Base-by-base conservation (phyloP, 2,329 filamentous ascomycete genomes). In the Aspergillus carbonarius region DNA sequence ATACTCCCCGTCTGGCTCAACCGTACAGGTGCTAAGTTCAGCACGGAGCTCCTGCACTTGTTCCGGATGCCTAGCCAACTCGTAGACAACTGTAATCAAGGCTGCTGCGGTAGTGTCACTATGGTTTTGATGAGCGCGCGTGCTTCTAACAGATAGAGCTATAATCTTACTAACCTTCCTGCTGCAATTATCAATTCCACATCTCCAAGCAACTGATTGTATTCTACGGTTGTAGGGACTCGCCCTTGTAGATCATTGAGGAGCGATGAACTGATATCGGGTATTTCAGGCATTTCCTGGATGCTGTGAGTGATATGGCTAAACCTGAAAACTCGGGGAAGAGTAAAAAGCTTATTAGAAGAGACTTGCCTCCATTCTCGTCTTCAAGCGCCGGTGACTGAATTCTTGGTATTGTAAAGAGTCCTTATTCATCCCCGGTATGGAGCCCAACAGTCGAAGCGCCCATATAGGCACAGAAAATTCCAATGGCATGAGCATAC, bases 101-200 rank as follows among this genome's bases (percentile, higher is more conserved):
- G 51, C 35, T n/a, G 44, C 39, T 4, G 56, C 56, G 4, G 56
- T 58, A 15, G 56, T 58, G 39, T 58, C 56, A 42, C 56, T 58
- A 17, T 42, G 2, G 17, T 42, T 23, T 23, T 32, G 27, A 25
- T 47, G 44, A 47, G 23, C n/a, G n/a, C 10, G 5, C 7, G 37
- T 0, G 0, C 9, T 27, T 1, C 10, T 13, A 17, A 1, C 9
- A 17, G 25, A 13, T 25, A 27, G 4, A 1, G 8, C 7, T 2
- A 18, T 13, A 25, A 8, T 7, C 9, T 13, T 32, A n/a, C 44
- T 30, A 9, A 30, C 44, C 44, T 47, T 17, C 44, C 44, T 5
- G 44, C 44, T 17, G 44, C 23, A 47, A 47, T 47, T 17, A 47
- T 30, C 23, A 47, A 47, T 47, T 27, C 44, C 30, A 47, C 44